These are phyloP conservation scores for Pochonia chlamydosporia DNA, from an alignment of 2,329 filamentous ascomycete genomes.

Conservation along the genomic window DNA sequence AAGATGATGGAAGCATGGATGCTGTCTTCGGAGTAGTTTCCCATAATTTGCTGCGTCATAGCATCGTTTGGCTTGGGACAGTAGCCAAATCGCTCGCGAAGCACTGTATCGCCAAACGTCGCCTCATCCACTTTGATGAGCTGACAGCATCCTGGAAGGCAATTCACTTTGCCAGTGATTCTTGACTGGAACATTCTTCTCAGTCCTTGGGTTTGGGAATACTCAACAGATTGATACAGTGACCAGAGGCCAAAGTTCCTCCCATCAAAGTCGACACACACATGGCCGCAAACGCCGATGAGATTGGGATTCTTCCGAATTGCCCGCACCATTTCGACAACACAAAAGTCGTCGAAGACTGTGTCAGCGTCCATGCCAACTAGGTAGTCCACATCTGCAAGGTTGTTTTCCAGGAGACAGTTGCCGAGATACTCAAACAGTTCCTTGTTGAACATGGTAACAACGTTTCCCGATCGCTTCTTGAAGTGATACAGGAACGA, in stretches of 20 bases:
- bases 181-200: constrained; percentile 43
- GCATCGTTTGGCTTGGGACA: constrained; percentile 42
- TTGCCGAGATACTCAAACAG: constrained; percentile 35
- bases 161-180: constrained; percentile 43
- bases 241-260: constrained; percentile 37
- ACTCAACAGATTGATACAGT: constrained; percentile 42
- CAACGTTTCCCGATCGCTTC: constrained; percentile 31
- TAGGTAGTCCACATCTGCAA: constrained; percentile 35
- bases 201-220: constrained; percentile 40
- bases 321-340: constrained; percentile 37
- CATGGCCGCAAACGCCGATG: constrained; percentile 42
- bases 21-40: constrained; percentile 42
- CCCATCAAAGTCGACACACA: constrained; percentile 39
- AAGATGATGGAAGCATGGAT: constrained; percentile 45
- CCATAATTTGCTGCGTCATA: constrained; percentile 43
- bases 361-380: constrained; percentile 44
- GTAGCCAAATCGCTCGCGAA: constrained; percentile 41
- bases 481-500: constrained; percentile 45
- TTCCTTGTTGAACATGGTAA: constrained; percentile 40
- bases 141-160: constrained; percentile 43
- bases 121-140: constrained; percentile 43
- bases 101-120: constrained; percentile 40
- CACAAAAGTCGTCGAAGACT: constrained; percentile 37
- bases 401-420: constrained; percentile 29
- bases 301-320: constrained; percentile 36